Conservation (phyloP, 129 eudicot genomes). For the Centrapalus pauciflorus region DNA sequence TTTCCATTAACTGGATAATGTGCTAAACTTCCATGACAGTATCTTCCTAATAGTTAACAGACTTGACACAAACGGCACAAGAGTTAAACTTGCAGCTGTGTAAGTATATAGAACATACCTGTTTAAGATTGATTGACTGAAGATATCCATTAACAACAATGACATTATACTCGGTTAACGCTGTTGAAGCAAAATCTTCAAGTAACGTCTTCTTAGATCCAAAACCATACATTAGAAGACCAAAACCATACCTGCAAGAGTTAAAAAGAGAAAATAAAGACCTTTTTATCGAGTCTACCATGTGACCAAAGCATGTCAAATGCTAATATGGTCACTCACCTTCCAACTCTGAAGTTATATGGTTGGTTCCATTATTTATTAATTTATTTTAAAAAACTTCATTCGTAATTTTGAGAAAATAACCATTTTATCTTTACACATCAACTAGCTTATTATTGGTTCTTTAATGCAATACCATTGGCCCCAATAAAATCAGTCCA, state of each 20-base stretch:
- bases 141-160: slow-evolving; percentile 86
- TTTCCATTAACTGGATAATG: neutral
- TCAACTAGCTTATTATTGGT: neutral
- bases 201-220: slow-evolving; percentile 86
- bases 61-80: neutral
- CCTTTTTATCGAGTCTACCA: neutral
- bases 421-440: neutral
- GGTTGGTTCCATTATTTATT: no score
- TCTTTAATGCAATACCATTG: neutral
- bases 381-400: neutral
- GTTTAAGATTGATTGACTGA: slow-evolving; percentile 74
- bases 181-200: slow-evolving; percentile 91
- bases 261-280: neutral
- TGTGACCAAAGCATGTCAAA: neutral
- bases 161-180: slow-evolving; percentile 67
- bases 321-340: neutral
- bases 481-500: neutral
- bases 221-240: slow-evolving; percentile 91
- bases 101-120: slow-evolving; percentile 34
- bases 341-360: neutral
- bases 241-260: slow-evolving; percentile 69
- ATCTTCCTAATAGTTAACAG: neutral
- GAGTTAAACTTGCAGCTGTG: neutral
- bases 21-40: slow-evolving; percentile 2
- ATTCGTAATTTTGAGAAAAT: neutral